These are phyloP conservation scores for Auriscalpium orientale DNA, from an alignment of 768 basidiomycete genomes.

Conservation along the genomic window DNA sequence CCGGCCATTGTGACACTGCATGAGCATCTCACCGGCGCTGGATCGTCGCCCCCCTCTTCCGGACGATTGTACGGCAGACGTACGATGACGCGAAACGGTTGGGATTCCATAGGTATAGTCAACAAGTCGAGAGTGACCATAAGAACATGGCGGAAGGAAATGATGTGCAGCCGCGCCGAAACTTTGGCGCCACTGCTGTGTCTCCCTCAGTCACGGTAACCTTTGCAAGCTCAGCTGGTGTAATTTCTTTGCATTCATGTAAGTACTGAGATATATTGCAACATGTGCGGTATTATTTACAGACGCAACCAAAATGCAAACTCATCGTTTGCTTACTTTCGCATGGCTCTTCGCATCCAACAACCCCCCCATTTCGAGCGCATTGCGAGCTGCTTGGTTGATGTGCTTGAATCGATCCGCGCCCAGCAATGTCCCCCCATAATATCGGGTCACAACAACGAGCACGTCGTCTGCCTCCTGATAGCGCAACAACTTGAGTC, in stretches of 20 bases:
- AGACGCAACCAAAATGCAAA: no score
- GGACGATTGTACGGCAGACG: constrained; percentile 75
- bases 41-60: constrained; percentile 57
- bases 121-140: no score
- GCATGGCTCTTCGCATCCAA: constrained; percentile 35
- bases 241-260: no score
- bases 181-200: no score
- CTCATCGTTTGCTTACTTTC: no score
- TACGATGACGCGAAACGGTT: constrained; percentile 51
- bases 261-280: no score
- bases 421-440: constrained; percentile 86
- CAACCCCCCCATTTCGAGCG: constrained; percentile 83
- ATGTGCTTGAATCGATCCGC: constrained; percentile 90
- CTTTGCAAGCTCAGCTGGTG: no score
- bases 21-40: constrained; percentile 49
- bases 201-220: no score
- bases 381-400: constrained; percentile 90
- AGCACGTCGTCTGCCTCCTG: constrained; percentile 80
- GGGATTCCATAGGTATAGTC: constrained; percentile 4
- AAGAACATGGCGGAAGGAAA: no score
- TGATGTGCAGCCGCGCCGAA: no score
- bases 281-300: no score
- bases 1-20: not conserved
- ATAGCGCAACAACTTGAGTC: not conserved
- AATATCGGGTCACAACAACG: constrained; percentile 89